Conservation (phyloP, 2,329 filamentous ascomycete genomes). For the Fusarium avenaceum region DNA sequence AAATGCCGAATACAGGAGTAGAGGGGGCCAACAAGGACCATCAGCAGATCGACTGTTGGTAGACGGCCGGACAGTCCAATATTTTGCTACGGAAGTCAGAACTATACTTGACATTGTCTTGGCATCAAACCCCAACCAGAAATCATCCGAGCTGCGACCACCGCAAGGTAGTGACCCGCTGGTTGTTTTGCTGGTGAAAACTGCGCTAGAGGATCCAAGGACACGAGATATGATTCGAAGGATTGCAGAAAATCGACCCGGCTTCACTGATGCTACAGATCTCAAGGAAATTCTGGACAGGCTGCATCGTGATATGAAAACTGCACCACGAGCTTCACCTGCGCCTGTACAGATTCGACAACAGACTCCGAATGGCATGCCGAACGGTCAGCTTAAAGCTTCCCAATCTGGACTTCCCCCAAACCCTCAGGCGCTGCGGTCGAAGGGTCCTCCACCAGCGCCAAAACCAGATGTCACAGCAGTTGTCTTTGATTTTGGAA, state of each 20-base stretch:
- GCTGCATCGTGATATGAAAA: slow-evolving; percentile 60
- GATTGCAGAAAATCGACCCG: slow-evolving; percentile 65
- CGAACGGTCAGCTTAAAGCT: slow-evolving; percentile 51
- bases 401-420: slow-evolving; percentile 38
- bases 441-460: slow-evolving; percentile 68
- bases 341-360: slow-evolving; percentile 49
- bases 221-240: slow-evolving; percentile 66
- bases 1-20: slow-evolving; percentile 70
- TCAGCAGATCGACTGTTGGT: slow-evolving; percentile 68
- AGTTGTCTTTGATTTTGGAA: slow-evolving; percentile 79
- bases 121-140: slow-evolving; percentile 70
- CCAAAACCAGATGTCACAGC: slow-evolving; percentile 73
- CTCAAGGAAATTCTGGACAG: slow-evolving; percentile 67
- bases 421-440: slow-evolving; percentile 69
- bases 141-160: slow-evolving; percentile 65
- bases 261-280: slow-evolving; percentile 66
- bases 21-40: slow-evolving; percentile 64
- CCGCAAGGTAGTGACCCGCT: slow-evolving; percentile 68
- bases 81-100: slow-evolving; percentile 70
- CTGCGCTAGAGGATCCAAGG: slow-evolving; percentile 66
- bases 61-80: slow-evolving; percentile 69
- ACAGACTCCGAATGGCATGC: slow-evolving; percentile 50
- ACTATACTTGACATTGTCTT: slow-evolving; percentile 71
- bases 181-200: slow-evolving; percentile 69
- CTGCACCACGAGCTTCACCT: slow-evolving; percentile 50